Conservation (phyloP, 1,284 basidiomycete genomes). For the Malassezia sp. region DNA sequence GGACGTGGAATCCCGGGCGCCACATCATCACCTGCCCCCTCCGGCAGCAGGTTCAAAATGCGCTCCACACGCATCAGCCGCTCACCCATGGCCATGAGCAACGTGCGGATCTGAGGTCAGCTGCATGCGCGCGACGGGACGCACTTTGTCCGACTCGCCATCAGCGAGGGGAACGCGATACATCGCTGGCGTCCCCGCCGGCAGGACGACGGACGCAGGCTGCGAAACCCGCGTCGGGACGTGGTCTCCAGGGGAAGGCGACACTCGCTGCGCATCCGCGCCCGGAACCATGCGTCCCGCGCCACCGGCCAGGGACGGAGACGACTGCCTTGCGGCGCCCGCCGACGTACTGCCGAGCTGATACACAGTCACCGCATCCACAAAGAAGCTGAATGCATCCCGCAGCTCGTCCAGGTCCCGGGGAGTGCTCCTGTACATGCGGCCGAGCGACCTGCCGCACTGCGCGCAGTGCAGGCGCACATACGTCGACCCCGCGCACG, state of each 20-base stretch:
- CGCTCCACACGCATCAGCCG: constrained; percentile 16
- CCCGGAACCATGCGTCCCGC: no score
- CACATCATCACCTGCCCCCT: background rate
- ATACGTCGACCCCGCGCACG: constrained; percentile 22
- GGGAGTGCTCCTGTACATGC: constrained; percentile 26
- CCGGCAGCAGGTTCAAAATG: constrained; percentile 1
- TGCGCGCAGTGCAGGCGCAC: constrained; percentile 19
- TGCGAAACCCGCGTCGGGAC: no score
- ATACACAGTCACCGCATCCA: constrained; percentile 16
- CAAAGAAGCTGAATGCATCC: constrained; percentile 21
- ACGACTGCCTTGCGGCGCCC: no score
- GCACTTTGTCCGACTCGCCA: no score
- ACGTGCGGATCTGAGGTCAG: constrained; percentile 14
- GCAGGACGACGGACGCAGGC: no score
- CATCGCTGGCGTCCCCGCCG: no score
- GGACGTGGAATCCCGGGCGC: no score
- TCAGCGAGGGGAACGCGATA: no score
- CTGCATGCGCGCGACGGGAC: no score
- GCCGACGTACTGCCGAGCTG: background rate
- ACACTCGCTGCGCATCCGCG: no score
- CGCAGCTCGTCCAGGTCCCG: constrained; percentile 20
- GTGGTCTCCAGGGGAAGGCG: no score
- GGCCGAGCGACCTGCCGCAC: constrained; percentile 17
- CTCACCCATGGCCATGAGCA: constrained; percentile 19
- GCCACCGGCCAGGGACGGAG: no score